Percentiles rank a stretch among this genome's conserved stretches.
Evolutionary conservation across 2,329 filamentous ascomycete species (phyloP).

Genomic region (Diaporthe caulivora): DNA sequence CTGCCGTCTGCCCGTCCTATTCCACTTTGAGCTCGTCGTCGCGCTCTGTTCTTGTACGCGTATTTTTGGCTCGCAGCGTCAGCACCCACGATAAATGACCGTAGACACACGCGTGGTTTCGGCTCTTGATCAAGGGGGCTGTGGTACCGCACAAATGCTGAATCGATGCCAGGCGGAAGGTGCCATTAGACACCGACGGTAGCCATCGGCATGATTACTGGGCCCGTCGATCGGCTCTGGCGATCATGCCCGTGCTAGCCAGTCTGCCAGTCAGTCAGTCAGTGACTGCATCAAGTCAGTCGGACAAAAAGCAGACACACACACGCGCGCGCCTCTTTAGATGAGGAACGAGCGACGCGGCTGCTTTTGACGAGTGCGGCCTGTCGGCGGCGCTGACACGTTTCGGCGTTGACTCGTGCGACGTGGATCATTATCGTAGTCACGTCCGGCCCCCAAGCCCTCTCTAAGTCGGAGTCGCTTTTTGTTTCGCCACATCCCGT

Average conservation of each 20-base stretch:
- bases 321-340: neutral
- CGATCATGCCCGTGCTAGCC: neutral
- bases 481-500: conserved; percentile 34
- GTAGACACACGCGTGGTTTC: neutral
- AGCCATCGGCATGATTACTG: conserved; percentile 26
- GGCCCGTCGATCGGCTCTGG: conserved; percentile 17
- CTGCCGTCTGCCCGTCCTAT: neutral
- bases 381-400: conserved; percentile 24
- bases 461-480: conserved; percentile 28
- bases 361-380: conserved; percentile 9
- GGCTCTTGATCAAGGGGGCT: neutral
- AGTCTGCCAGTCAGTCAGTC: neutral
- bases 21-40: neutral
- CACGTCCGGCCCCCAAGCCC: conserved; percentile 1
- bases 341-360: conserved; percentile 6
- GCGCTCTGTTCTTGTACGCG: neutral
- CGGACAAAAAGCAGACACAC: neutral
- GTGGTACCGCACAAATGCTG: neutral
- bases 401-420: conserved; percentile 23
- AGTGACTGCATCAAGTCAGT: neutral
- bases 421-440: conserved; percentile 11
- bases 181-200: conserved; percentile 18
- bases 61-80: neutral
- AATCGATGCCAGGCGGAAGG: neutral
- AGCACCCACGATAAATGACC: neutral